Conservation (phyloP, 1,139 yeast genomes). For the Hyphopichia wangnamkhiaoensis region DNA sequence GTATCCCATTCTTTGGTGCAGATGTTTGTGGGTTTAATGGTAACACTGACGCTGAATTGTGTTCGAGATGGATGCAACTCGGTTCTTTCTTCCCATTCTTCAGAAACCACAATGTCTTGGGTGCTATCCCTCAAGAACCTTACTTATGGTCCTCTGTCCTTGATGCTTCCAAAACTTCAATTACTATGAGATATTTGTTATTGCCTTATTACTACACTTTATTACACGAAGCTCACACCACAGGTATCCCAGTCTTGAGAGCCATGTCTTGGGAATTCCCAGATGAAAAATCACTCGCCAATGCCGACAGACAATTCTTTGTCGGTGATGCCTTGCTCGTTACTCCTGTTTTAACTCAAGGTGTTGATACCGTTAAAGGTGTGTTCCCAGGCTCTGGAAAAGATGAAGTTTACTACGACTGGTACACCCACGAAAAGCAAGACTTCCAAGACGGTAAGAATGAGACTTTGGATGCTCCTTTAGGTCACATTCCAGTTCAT, state of each 20-base stretch:
- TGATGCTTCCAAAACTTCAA: slow-evolving; percentile 20
- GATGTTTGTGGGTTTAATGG: slow-evolving; percentile 26
- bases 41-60: slow-evolving; percentile 22
- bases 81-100: slow-evolving; percentile 26
- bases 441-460: slow-evolving; percentile 21
- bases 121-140: slow-evolving; percentile 23
- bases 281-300: slow-evolving; percentile 14
- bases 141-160: slow-evolving; percentile 21
- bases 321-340: slow-evolving; percentile 26
- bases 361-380: slow-evolving; percentile 23
- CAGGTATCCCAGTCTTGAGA: slow-evolving; percentile 22
- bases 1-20: slow-evolving; percentile 24
- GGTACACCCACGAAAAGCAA: slow-evolving; percentile 26
- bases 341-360: slow-evolving; percentile 24
- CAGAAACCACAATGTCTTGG: slow-evolving; percentile 22
- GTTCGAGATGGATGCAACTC: slow-evolving; percentile 27
- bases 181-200: slow-evolving; percentile 19
- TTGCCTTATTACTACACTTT: slow-evolving; percentile 24
- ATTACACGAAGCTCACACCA: slow-evolving; percentile 20
- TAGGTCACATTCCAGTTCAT: slow-evolving; percentile 24
- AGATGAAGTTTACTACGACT: slow-evolving; percentile 30
- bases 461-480: slow-evolving; percentile 22
- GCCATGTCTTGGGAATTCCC: slow-evolving; percentile 24
- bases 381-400: slow-evolving; percentile 22
- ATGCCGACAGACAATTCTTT: slow-evolving; percentile 22